phyloP scores from a whole-genome alignment of 2,329 filamentous ascomycete species.

The Verticillium zaregamsianum region DNA sequence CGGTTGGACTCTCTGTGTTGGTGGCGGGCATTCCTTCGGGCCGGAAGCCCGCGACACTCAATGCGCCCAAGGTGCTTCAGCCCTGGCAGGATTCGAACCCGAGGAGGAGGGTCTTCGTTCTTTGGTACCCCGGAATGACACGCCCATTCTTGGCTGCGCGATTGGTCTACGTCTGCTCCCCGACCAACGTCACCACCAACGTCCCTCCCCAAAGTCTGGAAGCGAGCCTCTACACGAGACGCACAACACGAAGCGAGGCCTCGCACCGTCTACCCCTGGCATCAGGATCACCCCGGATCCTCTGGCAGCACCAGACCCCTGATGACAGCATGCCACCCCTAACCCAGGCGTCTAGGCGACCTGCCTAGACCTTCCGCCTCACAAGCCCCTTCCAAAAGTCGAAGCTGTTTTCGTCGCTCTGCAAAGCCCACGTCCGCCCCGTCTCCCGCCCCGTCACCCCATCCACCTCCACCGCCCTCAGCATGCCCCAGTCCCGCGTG shows the following conservation, averaged over 20 bases:
- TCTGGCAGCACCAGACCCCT: background rate
- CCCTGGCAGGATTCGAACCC: background rate
- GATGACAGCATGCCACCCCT: background rate
- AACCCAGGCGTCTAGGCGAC: background rate
- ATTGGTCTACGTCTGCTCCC: background rate
- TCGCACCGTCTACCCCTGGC: background rate
- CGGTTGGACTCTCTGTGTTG: background rate
- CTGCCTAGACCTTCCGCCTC: conserved; percentile 64
- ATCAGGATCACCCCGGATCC: background rate
- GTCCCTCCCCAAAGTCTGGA: background rate
- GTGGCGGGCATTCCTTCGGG: background rate
- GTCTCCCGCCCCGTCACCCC: conserved; percentile 67
- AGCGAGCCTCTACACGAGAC: background rate
- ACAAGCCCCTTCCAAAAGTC: conserved; percentile 92
- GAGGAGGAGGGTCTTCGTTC: background rate
- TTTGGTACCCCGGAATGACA: background rate
- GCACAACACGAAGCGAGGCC: background rate
- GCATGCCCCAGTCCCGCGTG: conserved; percentile 83
- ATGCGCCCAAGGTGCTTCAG: background rate
- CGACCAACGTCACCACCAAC: background rate
- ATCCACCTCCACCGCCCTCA: conserved; percentile 79
- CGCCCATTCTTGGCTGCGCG: background rate
- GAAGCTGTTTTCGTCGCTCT: conserved; percentile 97
- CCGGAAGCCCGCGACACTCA: background rate
- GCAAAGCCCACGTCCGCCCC: conserved; percentile 75